Percentiles rank a stretch among this genome's conserved stretches.
Conservation (phyloP, 345 rosid species). For the Conringia planisiliqua region DNA sequence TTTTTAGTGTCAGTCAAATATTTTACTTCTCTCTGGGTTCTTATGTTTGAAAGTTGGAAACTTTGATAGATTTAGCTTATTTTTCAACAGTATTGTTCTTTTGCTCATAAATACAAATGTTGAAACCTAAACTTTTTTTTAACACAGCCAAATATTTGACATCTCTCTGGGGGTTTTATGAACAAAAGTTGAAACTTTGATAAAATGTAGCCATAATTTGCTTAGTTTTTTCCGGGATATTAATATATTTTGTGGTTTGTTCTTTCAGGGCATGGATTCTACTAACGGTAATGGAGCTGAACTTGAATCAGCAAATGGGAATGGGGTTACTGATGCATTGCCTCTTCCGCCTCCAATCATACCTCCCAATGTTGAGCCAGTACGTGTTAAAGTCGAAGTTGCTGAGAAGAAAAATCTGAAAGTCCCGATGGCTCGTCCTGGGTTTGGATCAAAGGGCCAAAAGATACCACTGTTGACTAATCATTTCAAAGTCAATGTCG, state of each 20-base stretch:
- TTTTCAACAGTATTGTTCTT: neutral
- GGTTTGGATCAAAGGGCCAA: slow-evolving; percentile 70
- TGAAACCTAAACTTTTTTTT: neutral
- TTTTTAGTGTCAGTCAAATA: neutral
- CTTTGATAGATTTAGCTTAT: neutral
- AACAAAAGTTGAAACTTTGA: neutral
- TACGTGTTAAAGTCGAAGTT: slow-evolving; percentile 37
- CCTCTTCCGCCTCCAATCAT: slow-evolving; percentile 75
- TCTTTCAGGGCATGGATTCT: slow-evolving; percentile 51
- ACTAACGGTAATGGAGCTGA: slow-evolving; percentile 24
- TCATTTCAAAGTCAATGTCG: slow-evolving; percentile 73
- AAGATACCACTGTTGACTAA: slow-evolving; percentile 61
- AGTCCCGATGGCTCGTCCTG: slow-evolving; percentile 61
- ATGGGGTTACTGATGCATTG: slow-evolving; percentile 38
- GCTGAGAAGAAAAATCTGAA: slow-evolving; percentile 50
- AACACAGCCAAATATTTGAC: neutral
- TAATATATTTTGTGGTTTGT: neutral
- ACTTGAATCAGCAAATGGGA: slow-evolving; percentile 45
- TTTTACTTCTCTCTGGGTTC: neutral
- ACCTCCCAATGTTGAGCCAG: slow-evolving; percentile 63
- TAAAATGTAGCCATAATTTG: neutral
- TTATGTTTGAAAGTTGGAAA: neutral
- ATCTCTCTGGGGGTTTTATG: neutral
- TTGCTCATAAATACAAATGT: neutral
- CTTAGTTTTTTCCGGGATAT: neutral